Conservation (phyloP, 2,329 filamentous ascomycete species). For the Colletotrichum echinochloae region DNA sequence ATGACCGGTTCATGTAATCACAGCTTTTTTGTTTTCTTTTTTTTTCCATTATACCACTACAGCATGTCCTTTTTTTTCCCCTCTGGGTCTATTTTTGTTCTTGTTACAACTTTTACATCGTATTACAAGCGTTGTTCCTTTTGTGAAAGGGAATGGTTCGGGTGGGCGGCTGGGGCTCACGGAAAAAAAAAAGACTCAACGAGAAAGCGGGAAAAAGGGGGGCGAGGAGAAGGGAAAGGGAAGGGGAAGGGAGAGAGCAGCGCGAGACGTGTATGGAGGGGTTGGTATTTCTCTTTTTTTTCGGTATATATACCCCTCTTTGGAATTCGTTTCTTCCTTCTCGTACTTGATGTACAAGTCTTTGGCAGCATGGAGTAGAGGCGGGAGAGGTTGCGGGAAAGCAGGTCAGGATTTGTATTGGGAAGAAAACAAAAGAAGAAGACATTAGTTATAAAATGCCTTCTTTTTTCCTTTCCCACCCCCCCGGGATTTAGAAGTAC, state of each 20-base stretch:
- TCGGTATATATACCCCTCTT: slow-evolving; percentile 38
- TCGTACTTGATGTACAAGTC: not conserved
- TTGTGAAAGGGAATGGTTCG: not conserved
- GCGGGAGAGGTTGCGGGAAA: not conserved
- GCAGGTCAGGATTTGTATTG: not conserved
- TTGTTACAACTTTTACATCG: not conserved
- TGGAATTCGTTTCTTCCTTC: not conserved
- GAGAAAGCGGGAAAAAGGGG: too few relatives aligned
- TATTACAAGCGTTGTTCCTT: not conserved
- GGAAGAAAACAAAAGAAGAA: not conserved
- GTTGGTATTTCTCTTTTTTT: not conserved
- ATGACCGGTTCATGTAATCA: slow-evolving; percentile 19
- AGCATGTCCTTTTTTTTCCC: not conserved
- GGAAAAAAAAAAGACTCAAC: not conserved
- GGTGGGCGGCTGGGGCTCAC: too few relatives aligned
- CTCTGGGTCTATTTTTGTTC: not conserved
- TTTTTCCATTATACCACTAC: not conserved
- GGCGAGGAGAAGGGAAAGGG: too few relatives aligned
- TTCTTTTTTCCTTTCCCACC: too few relatives aligned
- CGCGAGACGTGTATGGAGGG: not conserved
- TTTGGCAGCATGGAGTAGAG: slow-evolving; percentile 17
- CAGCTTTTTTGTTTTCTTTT: not conserved
- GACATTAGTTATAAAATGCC: too few relatives aligned
- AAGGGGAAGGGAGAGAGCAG: too few relatives aligned
- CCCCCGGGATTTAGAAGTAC: too few relatives aligned